Evolutionary conservation across 2,329 filamentous ascomycete species (phyloP), one percentile per base, ranked within the genome.

Genomic region (Ceratocystis lukuohia): DNA sequence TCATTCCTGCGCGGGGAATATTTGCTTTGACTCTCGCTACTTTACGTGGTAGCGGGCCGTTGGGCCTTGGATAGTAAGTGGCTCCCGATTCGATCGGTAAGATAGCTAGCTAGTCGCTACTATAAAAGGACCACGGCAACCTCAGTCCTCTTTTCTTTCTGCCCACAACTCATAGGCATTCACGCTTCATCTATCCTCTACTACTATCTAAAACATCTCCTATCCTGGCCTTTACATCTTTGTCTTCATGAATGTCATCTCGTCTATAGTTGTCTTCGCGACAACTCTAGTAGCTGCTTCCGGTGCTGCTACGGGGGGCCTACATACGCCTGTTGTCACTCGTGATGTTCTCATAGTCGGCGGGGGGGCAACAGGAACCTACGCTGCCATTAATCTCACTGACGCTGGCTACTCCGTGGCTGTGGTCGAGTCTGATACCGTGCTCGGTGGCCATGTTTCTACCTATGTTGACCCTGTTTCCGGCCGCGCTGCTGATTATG

Each of bases 281-380:
- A 37, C 56, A 59, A 6, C 56, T 25, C 17, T 37, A 8, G 56
- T 30, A 59, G 12, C 30, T 59, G 56, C 56, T 28, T 59, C 15
- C n/a, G 56, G 28, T 37, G 46, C 53, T n/a, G 71, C 71, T 61
- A 33, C 45, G n/a, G 12, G 28, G 4, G 12, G 8, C 44, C 5
- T 28, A 2, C 48, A 20, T 33, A 37, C 50, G 41, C 63, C 67
- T 15, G 67, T 70, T 7, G 78, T 77, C 64, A 81, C 82, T 73
- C 89, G 88, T 72, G 87, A 89, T 75, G 77, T 89, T 70, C 76
- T 89, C 67, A 77, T 89, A 69, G 86, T 89, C 73, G 87, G 87
- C 48, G 87, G 82, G 66, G 87, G 87, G 61, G 87, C 87, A 3
- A 89, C 87, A 1, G 87, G 87, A 28, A 79, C 85, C 44, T 87